Base-by-base conservation (phyloP, 305 asterid genomes). In the Ilex paraguariensis region DNA sequence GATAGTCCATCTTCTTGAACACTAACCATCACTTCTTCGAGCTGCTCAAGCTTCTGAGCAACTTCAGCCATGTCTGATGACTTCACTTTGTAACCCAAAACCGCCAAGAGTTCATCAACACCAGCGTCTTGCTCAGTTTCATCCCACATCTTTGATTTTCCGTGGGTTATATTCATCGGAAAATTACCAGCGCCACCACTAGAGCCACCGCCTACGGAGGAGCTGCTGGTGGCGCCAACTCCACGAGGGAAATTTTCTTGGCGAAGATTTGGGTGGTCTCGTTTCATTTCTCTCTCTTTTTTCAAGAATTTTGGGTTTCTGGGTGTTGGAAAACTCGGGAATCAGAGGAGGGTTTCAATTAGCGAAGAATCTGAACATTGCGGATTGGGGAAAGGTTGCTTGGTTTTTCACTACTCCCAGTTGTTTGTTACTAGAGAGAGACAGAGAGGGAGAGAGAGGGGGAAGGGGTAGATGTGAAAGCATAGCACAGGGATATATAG, bases 1-100 rank as follows among this genome's bases (percentile, higher is more conserved):
- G 56, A 52, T 5, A 52, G 56, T 7, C 21, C 56, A 52, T 52
- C 56, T 17, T 52, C 56, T 10, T 52, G 56, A n/a, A 52, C 56
- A 52, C n/a, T 14, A 52, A 21, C 56, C 56, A 52, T 52, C 7
- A 14, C 56, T 17, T 52, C n/a, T 14, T 52, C 56, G 9, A 52
- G 56, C 11, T 16, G 56, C 10, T 52, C 56, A 7, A 52, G 56
- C 30, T 52, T 52, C 6, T 52, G 56, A 1, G 56, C 56, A 21
- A 52, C 56, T 14, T 52, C 56, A 0, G 56, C 56, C 56, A 52
- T 52, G 56, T 2, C 56, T 14, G 56, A 52, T 5, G 56, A 15
- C 30, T 8, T 10, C 30, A 52, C 56, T 16, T 52, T 52, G 13
- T 52, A 52, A 3, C 56, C 56, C 21, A 52, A 16, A 5, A 52